A percentile compares a stretch with the other conserved stretches of the same genome.
These are phyloP conservation scores for Phytophthora pistaciae DNA, from an alignment of 352 stramenopile genomes.

Conservation along the genomic window DNA sequence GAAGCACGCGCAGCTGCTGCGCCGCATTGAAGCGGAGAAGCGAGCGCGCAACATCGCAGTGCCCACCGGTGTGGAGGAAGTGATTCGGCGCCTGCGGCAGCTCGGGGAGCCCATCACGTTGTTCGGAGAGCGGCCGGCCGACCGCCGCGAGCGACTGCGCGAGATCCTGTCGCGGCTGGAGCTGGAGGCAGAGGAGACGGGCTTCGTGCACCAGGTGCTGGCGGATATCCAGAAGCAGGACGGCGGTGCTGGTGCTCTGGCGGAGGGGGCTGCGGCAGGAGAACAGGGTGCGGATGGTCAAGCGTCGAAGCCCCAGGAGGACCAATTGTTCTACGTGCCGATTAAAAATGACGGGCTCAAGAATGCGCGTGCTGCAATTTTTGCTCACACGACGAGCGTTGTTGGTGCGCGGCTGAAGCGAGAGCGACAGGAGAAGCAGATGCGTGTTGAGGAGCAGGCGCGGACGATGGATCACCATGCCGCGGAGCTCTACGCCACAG, in stretches of 20 bases:
- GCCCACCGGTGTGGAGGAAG: constrained; percentile 93
- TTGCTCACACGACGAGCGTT: constrained; percentile 75
- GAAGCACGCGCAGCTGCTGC: constrained; percentile 89
- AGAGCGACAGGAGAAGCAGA: constrained; percentile 52
- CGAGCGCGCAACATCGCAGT: constrained; percentile 92
- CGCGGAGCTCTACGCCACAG: constrained; percentile 81
- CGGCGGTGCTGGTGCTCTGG: constrained; percentile 7
- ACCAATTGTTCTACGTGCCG: constrained; percentile 90
- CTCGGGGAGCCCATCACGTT: constrained; percentile 94
- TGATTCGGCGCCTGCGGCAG: constrained; percentile 90
- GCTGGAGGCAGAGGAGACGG: constrained; percentile 75
- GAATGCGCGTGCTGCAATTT: constrained; percentile 79
- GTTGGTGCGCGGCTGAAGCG: constrained; percentile 69
- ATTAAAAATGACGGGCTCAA: constrained; percentile 87
- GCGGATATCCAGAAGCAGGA: constrained; percentile 59
- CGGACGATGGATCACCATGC: constrained; percentile 67
- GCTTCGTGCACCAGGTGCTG: constrained; percentile 68
- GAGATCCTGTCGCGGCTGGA: constrained; percentile 89
- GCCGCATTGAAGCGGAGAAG: constrained; percentile 93
- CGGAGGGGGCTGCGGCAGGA: constrained; percentile 1
- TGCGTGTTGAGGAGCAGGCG: constrained; percentile 51
- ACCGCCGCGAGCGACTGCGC: constrained; percentile 94
- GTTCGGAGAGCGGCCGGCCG: constrained; percentile 96
- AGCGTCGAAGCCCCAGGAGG: constrained; percentile 44
- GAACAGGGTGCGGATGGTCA: constrained; percentile 11